Percentiles rank a stretch among this genome's conserved stretches.
These are phyloP conservation scores for Aquanectria penicillioides DNA, from an alignment of 2,329 filamentous ascomycete species.

Conservation along the genomic window DNA sequence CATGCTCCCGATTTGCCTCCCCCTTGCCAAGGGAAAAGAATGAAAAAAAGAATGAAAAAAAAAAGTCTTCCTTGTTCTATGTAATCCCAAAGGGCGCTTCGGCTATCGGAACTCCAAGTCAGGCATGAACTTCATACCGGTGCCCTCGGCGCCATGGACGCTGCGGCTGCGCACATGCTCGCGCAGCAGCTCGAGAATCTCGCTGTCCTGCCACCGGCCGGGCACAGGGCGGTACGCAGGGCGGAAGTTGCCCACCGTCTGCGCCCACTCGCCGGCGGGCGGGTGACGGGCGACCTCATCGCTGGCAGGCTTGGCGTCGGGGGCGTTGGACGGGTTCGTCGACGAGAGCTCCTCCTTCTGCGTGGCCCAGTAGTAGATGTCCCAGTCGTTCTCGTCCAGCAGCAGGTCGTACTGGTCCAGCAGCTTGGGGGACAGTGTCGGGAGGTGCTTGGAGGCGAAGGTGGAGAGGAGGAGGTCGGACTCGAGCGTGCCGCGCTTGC, in stretches of 20 bases:
- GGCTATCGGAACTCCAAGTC: slow-evolving; percentile 46
- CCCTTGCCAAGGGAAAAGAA: too few species aligned
- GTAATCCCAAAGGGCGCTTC: too few species aligned
- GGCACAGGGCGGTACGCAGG: slow-evolving; percentile 94
- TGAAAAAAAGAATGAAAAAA: too few species aligned
- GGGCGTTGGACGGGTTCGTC: slow-evolving; percentile 47
- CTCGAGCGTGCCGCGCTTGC: slow-evolving; percentile 95
- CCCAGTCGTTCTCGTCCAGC: slow-evolving; percentile 99
- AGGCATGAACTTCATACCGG: slow-evolving; percentile 69
- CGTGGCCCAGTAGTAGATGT: slow-evolving; percentile 99
- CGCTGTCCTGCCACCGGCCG: slow-evolving; percentile 82
- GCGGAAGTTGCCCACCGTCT: slow-evolving; percentile 94
- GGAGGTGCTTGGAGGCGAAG: slow-evolving; percentile 85
- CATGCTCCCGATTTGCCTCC: too few species aligned
- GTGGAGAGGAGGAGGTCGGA: slow-evolving; percentile 96
- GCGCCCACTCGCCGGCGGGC: slow-evolving; percentile 85
- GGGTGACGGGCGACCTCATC: slow-evolving; percentile 49
- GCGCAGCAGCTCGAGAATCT: slow-evolving; percentile 80
- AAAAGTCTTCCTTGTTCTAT: too few species aligned
- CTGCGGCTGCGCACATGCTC: slow-evolving; percentile 78
- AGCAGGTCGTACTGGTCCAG: slow-evolving; percentile 89
- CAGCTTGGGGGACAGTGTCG: slow-evolving; percentile 76
- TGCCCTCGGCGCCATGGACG: slow-evolving; percentile 50
- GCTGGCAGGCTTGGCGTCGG: slow-evolving; percentile 37
- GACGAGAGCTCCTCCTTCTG: slow-evolving; percentile 71